Evolutionary conservation across 257 asterid species (phyloP), one percentile per base, ranked within the genome.

Genomic region (Jacaranda mimosifolia): DNA sequence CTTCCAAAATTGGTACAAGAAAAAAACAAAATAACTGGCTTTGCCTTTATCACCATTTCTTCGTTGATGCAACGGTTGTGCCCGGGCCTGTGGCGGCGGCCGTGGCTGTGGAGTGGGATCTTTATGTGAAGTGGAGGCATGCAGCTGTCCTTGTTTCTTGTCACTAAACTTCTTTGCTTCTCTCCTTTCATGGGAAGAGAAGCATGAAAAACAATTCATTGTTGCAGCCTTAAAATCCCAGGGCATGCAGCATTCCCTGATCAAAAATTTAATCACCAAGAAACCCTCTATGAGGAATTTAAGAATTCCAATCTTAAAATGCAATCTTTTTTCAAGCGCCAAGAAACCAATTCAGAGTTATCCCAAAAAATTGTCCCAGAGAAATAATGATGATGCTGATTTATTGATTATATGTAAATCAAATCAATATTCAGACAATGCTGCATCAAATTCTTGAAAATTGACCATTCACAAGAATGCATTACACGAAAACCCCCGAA

Each of bases 161-260:
- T 72, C 81, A 3, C 52, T 68, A 63, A 32, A 49, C 62, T 72
- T 86, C 79, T 83, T 87, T 4, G 94, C 76, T 68, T 82, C 79
- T 83, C 59, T 84, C 76, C 78, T 83, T 56, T 85, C 85, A 76
- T 80, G 77, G 43, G 85, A 88, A 26, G 95, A 81, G 81, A 92
- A 94, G 77, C 98, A 94, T 56, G 97, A 83, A 82, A 89, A 92
- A 81, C 96, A 91, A 79, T 86, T 87, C 99, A 94, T 92, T 57
- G 51, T 81, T 76, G 75, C 80, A 55, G 72, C 80, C 76, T 78
- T 69, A 9, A 64, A 52, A 46, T 71, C 68, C 52, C 76, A 77
- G 79, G 78, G 73, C 77, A 83, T 40, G 64, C 83, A 78, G 56
- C 82, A 64, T 73, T 70, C 73, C 83, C 77, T 67, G 72, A 68